These are phyloP conservation scores for Vaccinium corymbosum DNA, from an alignment of 148 eudicot genomes.

Conservation along the genomic window DNA sequence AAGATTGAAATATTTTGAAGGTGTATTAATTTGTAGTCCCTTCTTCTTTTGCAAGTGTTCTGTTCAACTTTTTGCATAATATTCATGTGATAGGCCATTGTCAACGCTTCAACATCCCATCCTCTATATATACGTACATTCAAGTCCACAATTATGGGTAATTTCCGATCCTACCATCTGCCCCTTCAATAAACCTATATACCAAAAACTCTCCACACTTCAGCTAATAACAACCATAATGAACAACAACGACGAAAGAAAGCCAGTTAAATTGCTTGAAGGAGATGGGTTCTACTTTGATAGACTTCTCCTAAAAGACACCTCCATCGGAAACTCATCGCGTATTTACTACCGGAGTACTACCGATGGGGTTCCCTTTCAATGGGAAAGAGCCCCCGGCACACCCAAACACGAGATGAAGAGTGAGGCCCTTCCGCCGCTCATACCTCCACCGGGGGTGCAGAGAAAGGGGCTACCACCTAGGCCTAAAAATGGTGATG, in stretches of 20 bases:
- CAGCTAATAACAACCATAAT: not conserved
- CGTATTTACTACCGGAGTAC: conserved; percentile 32
- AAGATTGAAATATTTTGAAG: too few relatives aligned
- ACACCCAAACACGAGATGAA: conserved; percentile 42
- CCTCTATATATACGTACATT: not conserved
- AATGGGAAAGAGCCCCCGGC: conserved; percentile 83
- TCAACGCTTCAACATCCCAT: not conserved
- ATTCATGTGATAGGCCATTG: not conserved
- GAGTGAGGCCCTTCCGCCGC: conserved; percentile 43
- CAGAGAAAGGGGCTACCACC: conserved; percentile 43
- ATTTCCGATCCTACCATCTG: not conserved
- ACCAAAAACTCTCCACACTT: not conserved
- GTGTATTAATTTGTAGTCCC: too few relatives aligned
- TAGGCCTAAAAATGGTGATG: conserved; percentile 24
- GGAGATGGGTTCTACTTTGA: conserved; percentile 23
- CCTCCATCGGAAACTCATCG: conserved; percentile 35
- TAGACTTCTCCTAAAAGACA: conserved; percentile 27
- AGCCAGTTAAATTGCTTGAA: conserved; percentile 20
- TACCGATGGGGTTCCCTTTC: conserved; percentile 58
- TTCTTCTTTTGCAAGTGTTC: not conserved
- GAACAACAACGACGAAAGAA: not conserved
- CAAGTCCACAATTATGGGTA: not conserved
- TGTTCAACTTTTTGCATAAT: not conserved
- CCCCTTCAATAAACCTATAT: not conserved
- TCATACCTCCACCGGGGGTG: conserved; percentile 69